phyloP scores from a whole-genome alignment of 176 grass and related monocot genomes.

The Zea mays region Zm-B73-REFERENCE-NAM-5.0 NC_050099.1:178401501-178402000 shows the following conservation, averaged over 20 bases:
- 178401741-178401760: neutral
- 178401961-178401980: neutral
- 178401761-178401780: neutral
- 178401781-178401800: neutral
- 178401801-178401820: neutral
- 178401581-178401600: neutral
- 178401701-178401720: neutral
- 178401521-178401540: neutral
- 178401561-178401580: neutral
- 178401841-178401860: neutral
- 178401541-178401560: neutral
- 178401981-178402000: neutral
- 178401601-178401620: slow-evolving; percentile 9
- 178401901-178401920: neutral
- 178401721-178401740: neutral
- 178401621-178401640: neutral
- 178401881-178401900: neutral
- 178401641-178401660: neutral
- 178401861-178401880: neutral
- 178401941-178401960: neutral
- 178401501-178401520: neutral
- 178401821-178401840: neutral
- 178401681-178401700: neutral
- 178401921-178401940: neutral
- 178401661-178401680: neutral